Percentiles rank a stretch among this genome's conserved stretches.
Evolutionary conservation across 306 rosid genomes (phyloP).

Genomic region (Lathyrus tuberosus): DNA sequence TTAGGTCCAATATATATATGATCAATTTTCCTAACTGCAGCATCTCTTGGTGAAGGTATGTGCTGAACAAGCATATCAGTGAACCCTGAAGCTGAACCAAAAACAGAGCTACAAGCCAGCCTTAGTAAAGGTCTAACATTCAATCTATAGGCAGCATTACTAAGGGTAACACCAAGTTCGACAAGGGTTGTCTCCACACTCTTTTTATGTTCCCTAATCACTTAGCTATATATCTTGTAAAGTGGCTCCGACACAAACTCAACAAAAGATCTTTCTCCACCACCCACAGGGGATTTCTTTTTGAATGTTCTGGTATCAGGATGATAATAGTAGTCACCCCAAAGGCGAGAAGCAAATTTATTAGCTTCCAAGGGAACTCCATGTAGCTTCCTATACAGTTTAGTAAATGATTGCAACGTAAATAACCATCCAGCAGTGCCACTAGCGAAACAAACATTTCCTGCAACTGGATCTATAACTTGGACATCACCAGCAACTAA

Average conservation of each 20-base stretch:
- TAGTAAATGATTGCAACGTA: constrained; percentile 90
- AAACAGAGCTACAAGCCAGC: constrained; percentile 95
- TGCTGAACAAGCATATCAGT: constrained; percentile 86
- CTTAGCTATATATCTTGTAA: constrained; percentile 93
- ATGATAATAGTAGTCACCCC: too few relatives aligned
- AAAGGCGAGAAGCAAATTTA: too few relatives aligned
- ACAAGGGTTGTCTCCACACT: constrained; percentile 98
- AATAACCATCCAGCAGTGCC: constrained; percentile 98
- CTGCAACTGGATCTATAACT: too few relatives aligned
- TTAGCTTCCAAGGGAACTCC: constrained; percentile 77
- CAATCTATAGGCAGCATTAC: constrained; percentile 90
- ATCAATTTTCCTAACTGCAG: too few relatives aligned
- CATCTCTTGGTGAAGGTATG: too few relatives aligned
- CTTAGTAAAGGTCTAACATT: constrained; percentile 95
- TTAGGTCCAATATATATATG: too few relatives aligned
- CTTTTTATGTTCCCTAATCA: constrained; percentile 95
- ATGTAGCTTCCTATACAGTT: constrained; percentile 81
- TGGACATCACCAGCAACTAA: constrained; percentile 89
- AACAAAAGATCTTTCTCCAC: too few relatives aligned
- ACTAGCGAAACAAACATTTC: constrained; percentile 95
- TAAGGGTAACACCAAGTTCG: constrained; percentile 89
- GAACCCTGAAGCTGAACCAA: constrained; percentile 79
- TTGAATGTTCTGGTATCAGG: constrained; percentile 77
- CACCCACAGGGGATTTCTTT: constrained; percentile 82
- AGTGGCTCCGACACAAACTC: constrained; percentile 87